Conservation (phyloP, 2,329 filamentous ascomycete genomes). For the Cladosporium colombiae region DNA sequence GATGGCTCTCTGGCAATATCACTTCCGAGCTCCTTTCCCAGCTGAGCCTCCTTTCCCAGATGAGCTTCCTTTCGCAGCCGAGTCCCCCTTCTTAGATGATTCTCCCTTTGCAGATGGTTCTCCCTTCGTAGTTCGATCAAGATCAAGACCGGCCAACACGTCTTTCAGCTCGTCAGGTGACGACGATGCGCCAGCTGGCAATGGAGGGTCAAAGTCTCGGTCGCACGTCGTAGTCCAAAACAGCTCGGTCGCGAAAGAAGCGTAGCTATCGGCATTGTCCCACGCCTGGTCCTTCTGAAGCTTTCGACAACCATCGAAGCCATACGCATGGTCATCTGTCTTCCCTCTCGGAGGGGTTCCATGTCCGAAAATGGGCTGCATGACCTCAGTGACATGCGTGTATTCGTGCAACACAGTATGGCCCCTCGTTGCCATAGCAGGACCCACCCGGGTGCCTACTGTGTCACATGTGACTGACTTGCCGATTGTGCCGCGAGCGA, state of each 20-base stretch:
- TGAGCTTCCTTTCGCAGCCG: not conserved
- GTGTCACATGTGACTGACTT: not conserved
- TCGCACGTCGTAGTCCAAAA: not conserved
- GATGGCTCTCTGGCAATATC: not conserved
- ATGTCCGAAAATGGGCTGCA: not conserved
- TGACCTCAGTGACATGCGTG: not conserved
- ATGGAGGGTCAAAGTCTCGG: not conserved
- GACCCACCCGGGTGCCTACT: not conserved
- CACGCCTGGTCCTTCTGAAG: not conserved
- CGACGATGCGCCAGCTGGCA: not conserved
- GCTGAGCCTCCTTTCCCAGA: not conserved
- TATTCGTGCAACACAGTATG: not conserved
- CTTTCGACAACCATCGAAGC: not conserved
- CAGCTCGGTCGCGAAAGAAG: not conserved
- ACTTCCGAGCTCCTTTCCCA: not conserved
- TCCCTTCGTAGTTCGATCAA: not conserved
- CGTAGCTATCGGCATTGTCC: not conserved
- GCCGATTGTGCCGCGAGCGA: not conserved
- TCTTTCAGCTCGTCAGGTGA: not conserved
- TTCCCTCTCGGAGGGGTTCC: not conserved
- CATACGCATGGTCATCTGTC: not conserved
- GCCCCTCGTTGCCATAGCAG: not conserved
- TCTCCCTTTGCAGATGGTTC: not conserved
- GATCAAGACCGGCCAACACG: not conserved
- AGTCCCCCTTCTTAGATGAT: not conserved